phyloP scores from a whole-genome alignment of 2,329 filamentous ascomycete genomes.

The Aspergillus fischeri region DNA sequence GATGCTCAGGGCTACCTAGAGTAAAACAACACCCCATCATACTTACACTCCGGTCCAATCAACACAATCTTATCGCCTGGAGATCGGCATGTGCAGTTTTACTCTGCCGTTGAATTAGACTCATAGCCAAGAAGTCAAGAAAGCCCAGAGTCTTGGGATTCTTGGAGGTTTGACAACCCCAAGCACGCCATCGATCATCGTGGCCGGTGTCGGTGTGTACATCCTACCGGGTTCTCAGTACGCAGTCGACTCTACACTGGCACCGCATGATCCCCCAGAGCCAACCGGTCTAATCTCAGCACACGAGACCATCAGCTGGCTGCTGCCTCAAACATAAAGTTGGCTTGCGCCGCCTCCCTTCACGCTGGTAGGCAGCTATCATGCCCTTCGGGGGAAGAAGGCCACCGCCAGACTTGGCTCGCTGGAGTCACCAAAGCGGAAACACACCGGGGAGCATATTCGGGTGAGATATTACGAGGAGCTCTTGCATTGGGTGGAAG shows the following conservation, averaged over 20 bases:
- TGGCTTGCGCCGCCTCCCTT: not conserved
- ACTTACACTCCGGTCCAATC: not conserved
- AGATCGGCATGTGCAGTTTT: not conserved
- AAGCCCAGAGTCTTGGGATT: conserved; percentile 2
- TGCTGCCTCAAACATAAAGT: not conserved
- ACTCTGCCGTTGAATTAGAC: not conserved
- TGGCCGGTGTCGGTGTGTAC: not conserved
- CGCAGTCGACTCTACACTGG: not conserved
- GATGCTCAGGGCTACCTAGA: not conserved
- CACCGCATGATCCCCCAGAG: not conserved
- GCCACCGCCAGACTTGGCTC: not conserved
- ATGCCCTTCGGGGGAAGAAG: not conserved
- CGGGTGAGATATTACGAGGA: not conserved
- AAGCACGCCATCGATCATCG: not conserved
- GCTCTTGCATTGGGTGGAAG: not conserved
- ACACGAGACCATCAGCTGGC: not conserved
- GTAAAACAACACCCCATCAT: not conserved
- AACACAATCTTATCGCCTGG: not conserved
- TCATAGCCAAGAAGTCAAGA: conserved; percentile 10
- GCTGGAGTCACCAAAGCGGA: not conserved
- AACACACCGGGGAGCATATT: not conserved
- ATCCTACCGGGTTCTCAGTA: not conserved
- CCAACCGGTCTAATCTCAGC: not conserved
- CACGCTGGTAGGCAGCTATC: not conserved
- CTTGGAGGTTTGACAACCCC: not conserved